phyloP scores from a whole-genome alignment of 1,139 yeast genomes.

The Taiozyma sp. region DNA sequence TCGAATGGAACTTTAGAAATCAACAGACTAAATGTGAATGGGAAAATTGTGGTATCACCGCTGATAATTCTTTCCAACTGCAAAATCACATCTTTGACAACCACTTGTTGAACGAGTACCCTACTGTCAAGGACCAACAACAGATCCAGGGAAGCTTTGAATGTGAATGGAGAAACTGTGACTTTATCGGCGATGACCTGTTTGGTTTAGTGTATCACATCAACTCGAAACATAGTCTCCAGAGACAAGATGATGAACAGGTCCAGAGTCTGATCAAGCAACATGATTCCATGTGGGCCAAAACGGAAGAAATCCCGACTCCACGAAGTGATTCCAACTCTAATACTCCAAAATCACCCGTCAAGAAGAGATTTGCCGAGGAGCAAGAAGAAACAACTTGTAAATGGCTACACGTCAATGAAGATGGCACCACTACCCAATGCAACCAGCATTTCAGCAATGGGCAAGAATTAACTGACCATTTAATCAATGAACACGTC shows the following conservation, averaged over 20 bases:
- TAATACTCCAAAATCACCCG: background rate
- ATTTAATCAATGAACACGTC: slow-evolving; percentile 60
- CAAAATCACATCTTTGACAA: slow-evolving; percentile 52
- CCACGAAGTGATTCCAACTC: background rate
- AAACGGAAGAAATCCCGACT: background rate
- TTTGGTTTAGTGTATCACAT: slow-evolving; percentile 56
- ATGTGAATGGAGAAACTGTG: slow-evolving; percentile 77
- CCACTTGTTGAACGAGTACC: slow-evolving; percentile 41
- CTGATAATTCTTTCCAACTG: slow-evolving; percentile 39
- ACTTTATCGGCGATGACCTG: slow-evolving; percentile 45
- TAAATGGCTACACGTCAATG: slow-evolving; percentile 12
- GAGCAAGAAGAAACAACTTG: slow-evolving; percentile 17
- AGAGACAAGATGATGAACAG: background rate
- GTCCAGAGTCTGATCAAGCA: slow-evolving; percentile 7
- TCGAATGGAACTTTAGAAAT: slow-evolving; percentile 32
- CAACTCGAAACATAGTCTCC: slow-evolving; percentile 38
- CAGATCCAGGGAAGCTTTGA: slow-evolving; percentile 22
- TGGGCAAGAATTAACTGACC: slow-evolving; percentile 63
- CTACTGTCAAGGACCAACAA: slow-evolving; percentile 2
- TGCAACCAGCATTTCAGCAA: slow-evolving; percentile 47
- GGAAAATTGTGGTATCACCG: slow-evolving; percentile 43
- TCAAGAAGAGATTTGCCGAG: background rate
- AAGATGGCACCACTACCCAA: background rate
- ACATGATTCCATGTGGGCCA: background rate
- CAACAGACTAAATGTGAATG: slow-evolving; percentile 40